Evolutionary conservation across 1,284 basidiomycete genomes (phyloP).

Genomic region (Boletus austroedulis): DNA sequence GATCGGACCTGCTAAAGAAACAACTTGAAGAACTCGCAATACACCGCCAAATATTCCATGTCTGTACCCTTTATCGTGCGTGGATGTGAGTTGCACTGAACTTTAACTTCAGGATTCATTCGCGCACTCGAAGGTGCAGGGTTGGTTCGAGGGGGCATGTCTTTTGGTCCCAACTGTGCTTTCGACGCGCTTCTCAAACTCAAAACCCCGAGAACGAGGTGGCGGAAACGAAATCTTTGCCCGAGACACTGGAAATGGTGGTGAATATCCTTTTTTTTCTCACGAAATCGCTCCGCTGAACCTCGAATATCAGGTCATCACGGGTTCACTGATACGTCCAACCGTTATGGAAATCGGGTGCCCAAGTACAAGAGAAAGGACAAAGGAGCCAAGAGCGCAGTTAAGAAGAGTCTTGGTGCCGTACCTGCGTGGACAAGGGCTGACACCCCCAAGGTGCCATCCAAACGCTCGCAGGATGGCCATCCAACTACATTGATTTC

Average conservation of each 20-base stretch:
- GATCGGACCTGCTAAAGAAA: conserved; percentile 51
- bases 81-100: too few species aligned
- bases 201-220: too few species aligned
- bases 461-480: too few species aligned
- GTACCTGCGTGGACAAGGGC: background rate
- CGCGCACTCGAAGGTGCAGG: too few species aligned
- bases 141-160: too few species aligned
- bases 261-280: conserved; percentile 7
- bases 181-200: too few species aligned
- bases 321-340: background rate
- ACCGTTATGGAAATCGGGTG: background rate
- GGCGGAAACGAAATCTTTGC: background rate
- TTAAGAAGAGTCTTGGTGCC: background rate
- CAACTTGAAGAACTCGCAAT: conserved; percentile 76
- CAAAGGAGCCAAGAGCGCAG: background rate
- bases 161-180: too few species aligned
- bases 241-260: conserved; percentile 3
- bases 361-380: conserved; percentile 4
- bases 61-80: conserved; percentile 35
- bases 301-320: conserved; percentile 6
- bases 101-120: too few species aligned
- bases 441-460: background rate
- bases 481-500: too few species aligned
- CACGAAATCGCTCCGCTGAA: background rate
- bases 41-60: conserved; percentile 67